Evolutionary conservation across 768 basidiomycete genomes (phyloP).

Genomic region (Chalciporus sphaerocephalus): DNA sequence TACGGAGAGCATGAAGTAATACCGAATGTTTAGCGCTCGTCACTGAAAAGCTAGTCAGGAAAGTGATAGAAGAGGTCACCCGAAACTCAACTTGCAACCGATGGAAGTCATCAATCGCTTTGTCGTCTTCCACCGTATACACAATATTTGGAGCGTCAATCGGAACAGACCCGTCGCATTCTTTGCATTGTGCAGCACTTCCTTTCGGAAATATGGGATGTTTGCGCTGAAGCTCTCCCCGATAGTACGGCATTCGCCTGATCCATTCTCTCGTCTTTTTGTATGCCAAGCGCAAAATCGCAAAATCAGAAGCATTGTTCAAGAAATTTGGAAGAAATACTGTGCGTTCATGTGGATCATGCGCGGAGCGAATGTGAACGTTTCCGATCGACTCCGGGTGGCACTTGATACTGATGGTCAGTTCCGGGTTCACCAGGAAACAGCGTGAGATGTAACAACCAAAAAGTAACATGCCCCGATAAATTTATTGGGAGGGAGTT

Average conservation of each 20-base stretch:
- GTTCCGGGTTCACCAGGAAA: neutral
- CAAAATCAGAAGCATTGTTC: slow-evolving; percentile 29
- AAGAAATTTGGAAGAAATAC: slow-evolving; percentile 47
- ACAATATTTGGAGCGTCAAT: slow-evolving; percentile 28
- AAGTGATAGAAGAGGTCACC: too few relatives aligned
- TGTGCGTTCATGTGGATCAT: slow-evolving; percentile 37
- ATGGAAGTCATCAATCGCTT: slow-evolving; percentile 30
- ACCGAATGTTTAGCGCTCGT: slow-evolving; percentile 34
- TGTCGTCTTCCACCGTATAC: slow-evolving; percentile 34
- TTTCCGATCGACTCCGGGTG: slow-evolving; percentile 47
- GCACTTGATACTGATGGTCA: slow-evolving; percentile 13
- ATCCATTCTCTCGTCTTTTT: slow-evolving; percentile 26
- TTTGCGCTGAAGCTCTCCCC: slow-evolving; percentile 27
- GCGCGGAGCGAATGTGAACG: slow-evolving; percentile 44
- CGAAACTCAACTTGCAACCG: slow-evolving; percentile 14
- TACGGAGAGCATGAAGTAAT: neutral
- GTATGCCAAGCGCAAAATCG: slow-evolving; percentile 25
- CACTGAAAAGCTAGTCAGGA: slow-evolving; percentile 15
- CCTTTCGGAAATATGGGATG: slow-evolving; percentile 19
- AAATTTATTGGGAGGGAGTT: slow-evolving; percentile 13
- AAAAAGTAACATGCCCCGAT: slow-evolving; percentile 25
- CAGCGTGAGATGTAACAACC: slow-evolving; percentile 15
- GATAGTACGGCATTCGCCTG: slow-evolving; percentile 40
- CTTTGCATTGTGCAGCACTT: slow-evolving; percentile 26
- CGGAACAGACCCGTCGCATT: slow-evolving; percentile 14